Evolutionary conservation across 129 eudicot species (phyloP).

Genomic region (Saposhnikovia divaricata): DNA sequence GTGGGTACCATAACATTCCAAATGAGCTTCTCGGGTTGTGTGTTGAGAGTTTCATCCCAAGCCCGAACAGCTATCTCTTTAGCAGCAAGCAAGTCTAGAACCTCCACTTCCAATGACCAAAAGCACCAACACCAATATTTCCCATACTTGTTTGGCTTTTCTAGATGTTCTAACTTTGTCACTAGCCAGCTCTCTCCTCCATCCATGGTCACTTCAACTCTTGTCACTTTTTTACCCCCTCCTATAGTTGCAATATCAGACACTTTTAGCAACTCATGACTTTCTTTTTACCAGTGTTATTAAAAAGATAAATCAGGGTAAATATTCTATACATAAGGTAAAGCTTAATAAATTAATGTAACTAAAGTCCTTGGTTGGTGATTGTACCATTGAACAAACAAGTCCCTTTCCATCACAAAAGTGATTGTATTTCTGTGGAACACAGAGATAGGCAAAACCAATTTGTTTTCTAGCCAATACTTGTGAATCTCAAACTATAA

Average conservation of each 20-base stretch:
- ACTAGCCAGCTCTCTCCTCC: constrained; percentile 90
- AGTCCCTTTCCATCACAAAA: constrained; percentile 1
- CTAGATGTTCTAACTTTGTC: constrained; percentile 52
- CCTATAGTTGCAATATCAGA: constrained; percentile 24
- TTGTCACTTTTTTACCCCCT: constrained; percentile 89
- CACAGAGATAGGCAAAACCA: neutral
- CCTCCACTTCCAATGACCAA: constrained; percentile 94
- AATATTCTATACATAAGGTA: neutral
- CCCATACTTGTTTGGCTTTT: constrained; percentile 74
- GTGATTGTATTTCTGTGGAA: neutral
- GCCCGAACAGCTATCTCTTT: constrained; percentile 94
- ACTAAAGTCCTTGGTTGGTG: neutral
- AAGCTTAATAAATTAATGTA: neutral
- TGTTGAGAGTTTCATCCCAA: constrained; percentile 85
- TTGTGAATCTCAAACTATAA: neutral
- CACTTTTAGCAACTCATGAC: neutral
- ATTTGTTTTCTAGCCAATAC: neutral
- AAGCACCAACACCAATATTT: constrained; percentile 99
- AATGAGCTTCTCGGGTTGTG: constrained; percentile 93
- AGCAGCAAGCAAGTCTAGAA: constrained; percentile 68
- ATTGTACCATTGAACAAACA: neutral
- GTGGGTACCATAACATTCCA: constrained; percentile 86
- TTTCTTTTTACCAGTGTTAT: too few species aligned
- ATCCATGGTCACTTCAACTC: constrained; percentile 91
- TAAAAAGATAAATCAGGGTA: too few species aligned